Evolutionary conservation across 2,329 filamentous ascomycete species (phyloP).

Genomic region (Mycosphaerella arachidis): DNA sequence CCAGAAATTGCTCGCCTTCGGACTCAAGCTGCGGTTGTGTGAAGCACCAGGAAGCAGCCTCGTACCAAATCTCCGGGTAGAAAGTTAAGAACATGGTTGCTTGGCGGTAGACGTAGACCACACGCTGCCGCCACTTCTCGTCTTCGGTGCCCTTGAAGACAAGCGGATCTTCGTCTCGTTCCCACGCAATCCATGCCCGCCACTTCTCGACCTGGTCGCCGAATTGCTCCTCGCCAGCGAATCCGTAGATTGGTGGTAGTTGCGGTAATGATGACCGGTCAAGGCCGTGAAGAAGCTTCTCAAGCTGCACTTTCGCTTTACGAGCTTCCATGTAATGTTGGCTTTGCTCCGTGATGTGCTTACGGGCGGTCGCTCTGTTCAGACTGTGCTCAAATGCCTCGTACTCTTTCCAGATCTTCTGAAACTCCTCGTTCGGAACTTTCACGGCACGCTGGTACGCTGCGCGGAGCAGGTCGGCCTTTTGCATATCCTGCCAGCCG

Average conservation of each 20-base stretch:
- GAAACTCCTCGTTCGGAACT: constrained; percentile 77
- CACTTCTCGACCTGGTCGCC: constrained; percentile 78
- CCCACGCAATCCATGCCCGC: constrained; percentile 93
- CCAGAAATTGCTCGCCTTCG: constrained; percentile 73
- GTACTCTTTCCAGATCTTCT: constrained; percentile 93
- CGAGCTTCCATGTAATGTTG: constrained; percentile 94
- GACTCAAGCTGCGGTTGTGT: constrained; percentile 55
- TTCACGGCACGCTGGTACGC: constrained; percentile 87
- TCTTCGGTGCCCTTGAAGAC: constrained; percentile 80
- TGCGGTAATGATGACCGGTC: constrained; percentile 72
- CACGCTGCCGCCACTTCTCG: constrained; percentile 67
- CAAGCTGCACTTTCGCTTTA: constrained; percentile 82
- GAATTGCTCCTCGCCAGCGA: constrained; percentile 82
- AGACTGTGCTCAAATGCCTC: constrained; percentile 91
- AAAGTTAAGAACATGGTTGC: constrained; percentile 90
- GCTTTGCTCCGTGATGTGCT: constrained; percentile 89
- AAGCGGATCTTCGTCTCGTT: constrained; percentile 78
- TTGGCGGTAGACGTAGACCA: constrained; percentile 89
- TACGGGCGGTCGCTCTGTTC: constrained; percentile 90
- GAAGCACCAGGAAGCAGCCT: constrained; percentile 89
- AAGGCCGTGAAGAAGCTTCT: constrained; percentile 76
- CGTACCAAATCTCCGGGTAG: constrained; percentile 93
- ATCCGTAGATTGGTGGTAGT: constrained; percentile 77
- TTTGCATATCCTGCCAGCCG: constrained; percentile 95
- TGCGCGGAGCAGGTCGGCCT: constrained; percentile 90